Base-by-base conservation (phyloP, 2,329 filamentous ascomycete genomes). In the Ascochyta pisi region DNA sequence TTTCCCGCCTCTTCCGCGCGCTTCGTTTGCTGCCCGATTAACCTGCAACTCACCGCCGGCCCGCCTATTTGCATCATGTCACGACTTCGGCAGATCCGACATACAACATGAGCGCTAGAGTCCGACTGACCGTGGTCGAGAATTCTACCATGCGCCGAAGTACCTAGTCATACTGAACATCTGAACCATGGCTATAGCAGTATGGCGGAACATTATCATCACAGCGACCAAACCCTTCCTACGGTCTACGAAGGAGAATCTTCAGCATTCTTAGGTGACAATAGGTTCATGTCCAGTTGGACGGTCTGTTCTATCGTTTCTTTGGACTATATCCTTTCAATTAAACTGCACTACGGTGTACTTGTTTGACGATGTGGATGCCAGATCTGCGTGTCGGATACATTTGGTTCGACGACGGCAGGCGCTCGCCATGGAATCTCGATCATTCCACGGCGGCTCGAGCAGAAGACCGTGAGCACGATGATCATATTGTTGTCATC, bases 1-100 rank as follows among this genome's bases (percentile, higher is more conserved):
- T 29, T 57, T 47, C 53, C 61, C 60, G 60, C 43, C 44, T 50
- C 60, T 64, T 50, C 64, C 60, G 63, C 57, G 58, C 51, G 52
- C 53, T 56, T 47, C 48, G 19, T 41, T 54, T 49, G 55, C 50
- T 58, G 58, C 57, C 60, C 55, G 53, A 62, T 56, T 39, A 53
- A 45, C 50, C 40, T 50, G 48, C 50, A 46, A 44, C 50, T 53
- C 54, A 57, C 47, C 51, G 53, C 57, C 46, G 48, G 39, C 54
- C 42, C 41, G 49, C 52, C 39, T 34, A 39, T 48, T 56, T 51
- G 50, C 50, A 47, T 57, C 34, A 19, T 19, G 50, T 26, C 33
- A 33, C 37, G 43, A 46, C n/a, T 22, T 50, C 42, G 41, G 42
- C 42, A 37, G 41, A 50, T 29, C 16, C 29, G 40, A 50, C 6